Base-by-base conservation (phyloP, 805 yeast species). In the Nadsonia fulvescens region DNA sequence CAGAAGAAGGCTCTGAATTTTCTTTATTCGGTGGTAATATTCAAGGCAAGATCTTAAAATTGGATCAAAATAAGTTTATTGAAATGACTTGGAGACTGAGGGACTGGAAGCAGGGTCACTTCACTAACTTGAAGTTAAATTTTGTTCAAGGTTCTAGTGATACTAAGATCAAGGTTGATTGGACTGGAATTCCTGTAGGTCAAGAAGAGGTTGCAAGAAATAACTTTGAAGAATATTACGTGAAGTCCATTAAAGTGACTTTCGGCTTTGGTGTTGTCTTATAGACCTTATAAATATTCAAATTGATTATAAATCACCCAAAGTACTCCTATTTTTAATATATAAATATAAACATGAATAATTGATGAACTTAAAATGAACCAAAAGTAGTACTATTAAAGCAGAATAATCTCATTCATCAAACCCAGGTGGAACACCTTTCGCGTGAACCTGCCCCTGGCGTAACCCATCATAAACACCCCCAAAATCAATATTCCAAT, bases 201-300 rank as follows among this genome's bases (percentile, higher is more conserved):
- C 91, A 89, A 47, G 96, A 89, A 89, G 91, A 41, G 53, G 74
- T 40, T 12, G 93, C 78, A 20, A 67, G 70, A 43, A 65, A 60
- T 20, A 89, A 86, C 50, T 86, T 89, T 44, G 79, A 81, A 41
- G 81, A 78, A 34, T 78, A 82, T 52, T 89, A 89, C 47, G 70
- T 89, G 27, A 72, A 74, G 51, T 67, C 93, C 5, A 86, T 89
- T 44, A 89, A 82, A 55, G 46, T 79, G 22, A 75, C 94, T 0
- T 89, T 89, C 51, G 98, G 98, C 1, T 83, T 78, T 48, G 96
- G 96, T 10, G 78, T 89, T n/a, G 91, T 81, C 8, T 56, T 81
- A 39, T 79, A 54, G 32, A 22, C 18, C 36, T 41, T 15, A 14
- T 22, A 21, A 20, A 25, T 9, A 18, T n/a, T 7, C 15, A 14